Base-by-base conservation (phyloP, 305 asterid genomes). In the Fraxinus platypoda region DNA sequence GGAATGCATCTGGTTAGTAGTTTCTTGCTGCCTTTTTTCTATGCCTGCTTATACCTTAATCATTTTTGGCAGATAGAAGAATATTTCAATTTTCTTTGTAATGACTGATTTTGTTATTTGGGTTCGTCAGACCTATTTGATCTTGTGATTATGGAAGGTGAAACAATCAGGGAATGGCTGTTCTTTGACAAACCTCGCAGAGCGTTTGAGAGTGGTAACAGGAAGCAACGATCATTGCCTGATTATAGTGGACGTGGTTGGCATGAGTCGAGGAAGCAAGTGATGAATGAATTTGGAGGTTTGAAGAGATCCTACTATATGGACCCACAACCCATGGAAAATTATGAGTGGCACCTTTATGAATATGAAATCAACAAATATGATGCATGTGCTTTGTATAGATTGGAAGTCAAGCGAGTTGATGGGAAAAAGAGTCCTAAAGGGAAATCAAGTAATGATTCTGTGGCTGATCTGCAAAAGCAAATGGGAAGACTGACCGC, bases 221-320 rank as follows among this genome's bases (percentile, higher is more conserved):
- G 98, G 88, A 97, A 97, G 91, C 99, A 97, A 85, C 87, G 99
- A 37, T 95, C 98, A 1, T 91, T 97, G 83, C 99, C 98, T 37
- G 98, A 97, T 90, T 93, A 97, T 80, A 90, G 84, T 38, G 98
- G 99, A 21, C 93, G 99, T 82, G 99, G 99, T 74, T 97, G 99
- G 99, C 99, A 97, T 37, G 99, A 97, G 88, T 97, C 98, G 21
- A 92, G 98, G 91, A 97, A 94, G 78, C 97, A 95, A 88, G 92
- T 93, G 84, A 87, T 93, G 93, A 91, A 90, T 79, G 98, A 97
- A 83, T 90, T 82, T 41, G 96, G 96, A 83, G 98, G 99, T 80
- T 85, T 93, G 89, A 97, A 95, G 89, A 91, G 98, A 90, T 97
- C 98, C 59, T 97, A 97, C 84, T 97, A 97, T 84, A 97, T 97